Evolutionary conservation across 441 rosid genomes (phyloP).

Genomic region (Rhodomyrtus psidioides): DNA sequence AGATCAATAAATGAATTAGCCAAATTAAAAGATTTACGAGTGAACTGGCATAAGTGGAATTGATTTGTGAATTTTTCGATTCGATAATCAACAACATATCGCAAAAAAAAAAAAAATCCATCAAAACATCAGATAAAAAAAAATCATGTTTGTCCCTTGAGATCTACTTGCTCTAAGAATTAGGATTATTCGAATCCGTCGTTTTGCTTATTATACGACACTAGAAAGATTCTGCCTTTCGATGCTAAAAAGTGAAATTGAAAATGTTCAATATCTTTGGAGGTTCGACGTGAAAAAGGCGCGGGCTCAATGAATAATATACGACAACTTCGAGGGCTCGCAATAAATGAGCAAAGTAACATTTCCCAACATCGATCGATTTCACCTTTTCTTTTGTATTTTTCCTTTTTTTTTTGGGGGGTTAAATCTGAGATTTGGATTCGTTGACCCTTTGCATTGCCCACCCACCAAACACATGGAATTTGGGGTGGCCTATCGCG

Average conservation of each 20-base stretch:
- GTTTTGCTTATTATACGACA: not conserved
- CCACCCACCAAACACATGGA: not conserved
- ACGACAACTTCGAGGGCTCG: not conserved
- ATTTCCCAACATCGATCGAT: too few species aligned
- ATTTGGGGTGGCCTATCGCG: not conserved
- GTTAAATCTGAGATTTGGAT: not conserved
- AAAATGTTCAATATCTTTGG: not conserved
- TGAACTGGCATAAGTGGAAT: fast-evolving
- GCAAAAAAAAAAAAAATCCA: not conserved
- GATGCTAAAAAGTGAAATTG: not conserved
- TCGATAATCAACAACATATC: not conserved
- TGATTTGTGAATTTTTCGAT: fast-evolving
- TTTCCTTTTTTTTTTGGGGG: too few species aligned
- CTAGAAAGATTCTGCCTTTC: not conserved
- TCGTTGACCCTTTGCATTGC: not conserved
- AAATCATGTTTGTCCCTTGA: not conserved
- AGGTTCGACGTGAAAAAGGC: not conserved
- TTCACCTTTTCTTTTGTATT: not conserved
- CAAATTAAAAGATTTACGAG: fast-evolving
- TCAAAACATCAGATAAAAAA: too few species aligned
- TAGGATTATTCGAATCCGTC: not conserved
- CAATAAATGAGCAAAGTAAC: not conserved
- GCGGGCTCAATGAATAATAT: not conserved
- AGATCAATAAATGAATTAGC: not conserved
- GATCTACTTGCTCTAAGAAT: not conserved